Conservation (phyloP, 352 stramenopile species). For the Phytophthora aleatoria region DNA sequence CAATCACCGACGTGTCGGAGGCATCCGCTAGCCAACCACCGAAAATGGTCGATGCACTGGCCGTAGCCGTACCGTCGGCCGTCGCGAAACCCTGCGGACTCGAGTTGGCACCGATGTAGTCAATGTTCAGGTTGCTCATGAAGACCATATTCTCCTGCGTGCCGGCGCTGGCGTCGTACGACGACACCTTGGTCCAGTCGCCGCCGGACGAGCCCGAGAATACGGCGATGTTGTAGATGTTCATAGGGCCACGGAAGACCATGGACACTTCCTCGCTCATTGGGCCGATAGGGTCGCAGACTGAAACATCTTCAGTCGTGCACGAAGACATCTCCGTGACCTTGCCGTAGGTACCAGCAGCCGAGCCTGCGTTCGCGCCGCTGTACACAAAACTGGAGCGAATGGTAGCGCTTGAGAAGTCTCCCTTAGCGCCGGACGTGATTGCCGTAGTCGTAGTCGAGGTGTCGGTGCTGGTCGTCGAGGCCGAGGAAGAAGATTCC, state of each 20-base stretch:
- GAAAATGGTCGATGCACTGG: constrained; percentile 46
- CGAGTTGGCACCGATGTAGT: constrained; percentile 48
- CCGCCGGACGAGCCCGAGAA: constrained; percentile 34
- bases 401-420: constrained; percentile 49
- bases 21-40: constrained; percentile 54
- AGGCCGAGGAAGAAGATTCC: constrained; percentile 1
- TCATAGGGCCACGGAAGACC: constrained; percentile 63
- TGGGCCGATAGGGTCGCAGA: constrained; percentile 46
- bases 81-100: constrained; percentile 56
- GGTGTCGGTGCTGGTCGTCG: constrained; percentile 7
- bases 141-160: constrained; percentile 59
- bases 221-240: constrained; percentile 66
- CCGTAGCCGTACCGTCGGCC: constrained; percentile 35
- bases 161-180: constrained; percentile 36
- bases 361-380: constrained; percentile 43
- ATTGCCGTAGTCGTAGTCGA: constrained; percentile 12
- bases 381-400: constrained; percentile 56
- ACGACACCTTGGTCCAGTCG: constrained; percentile 55
- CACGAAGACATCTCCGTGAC: constrained; percentile 44
- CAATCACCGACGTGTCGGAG: constrained; percentile 41
- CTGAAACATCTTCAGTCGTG: constrained; percentile 37
- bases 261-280: constrained; percentile 61
- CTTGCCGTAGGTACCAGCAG: constrained; percentile 48
- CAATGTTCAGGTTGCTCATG: constrained; percentile 69
- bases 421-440: constrained; percentile 12